Base-by-base conservation (phyloP, 768 basidiomycete genomes). In the Leucogyrophana mollusca region DNA sequence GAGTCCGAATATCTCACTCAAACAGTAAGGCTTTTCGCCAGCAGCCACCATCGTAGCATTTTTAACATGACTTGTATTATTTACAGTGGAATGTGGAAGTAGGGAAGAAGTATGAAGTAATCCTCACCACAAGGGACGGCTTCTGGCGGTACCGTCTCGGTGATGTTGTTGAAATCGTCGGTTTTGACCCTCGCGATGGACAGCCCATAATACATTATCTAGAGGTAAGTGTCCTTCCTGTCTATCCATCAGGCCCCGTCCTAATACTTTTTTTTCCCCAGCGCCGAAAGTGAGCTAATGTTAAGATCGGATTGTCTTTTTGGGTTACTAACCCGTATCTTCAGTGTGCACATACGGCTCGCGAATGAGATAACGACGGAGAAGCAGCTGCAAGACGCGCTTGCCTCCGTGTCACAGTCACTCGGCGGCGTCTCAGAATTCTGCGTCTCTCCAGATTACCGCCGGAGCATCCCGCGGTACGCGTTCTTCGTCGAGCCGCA, bases 41-140 rank as follows among this genome's bases (percentile, higher is more conserved):
- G 4, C 20, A 4, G 9, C 3, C 11, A 22, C 6, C 25, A 13
- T 7, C n/a, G 10, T 4, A 20, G 33, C 7, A 36, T 32, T 21
- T 32, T 43, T 47, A 44, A 43, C 34, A 46, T 18, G 20, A 21
- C 22, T 37, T 37, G n/a, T 9, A 16, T 7, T 21, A 17, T 40
- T 36, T 34, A 17, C 22, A 60, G 56, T 58, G 61, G 58, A 56
- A 58, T 4, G 35, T 61, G 13, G 37, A 54, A 20, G 25, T 44
- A 2, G 51, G 55, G 14, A 34, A n/a, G 25, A 55, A 46, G 25
- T 56, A 55, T 18, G 55, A 59, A 8, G 49, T 62, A 5, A 33
- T 55, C 14, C 37, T 61, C 44, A 61, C 60, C 2, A 61, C 55
- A 38, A 59, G 56, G 42, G 57, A 61, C 30, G 53, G 55, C 17